phyloP scores from a whole-genome alignment of 257 asterid genomes.

The Echium plantagineum region DNA sequence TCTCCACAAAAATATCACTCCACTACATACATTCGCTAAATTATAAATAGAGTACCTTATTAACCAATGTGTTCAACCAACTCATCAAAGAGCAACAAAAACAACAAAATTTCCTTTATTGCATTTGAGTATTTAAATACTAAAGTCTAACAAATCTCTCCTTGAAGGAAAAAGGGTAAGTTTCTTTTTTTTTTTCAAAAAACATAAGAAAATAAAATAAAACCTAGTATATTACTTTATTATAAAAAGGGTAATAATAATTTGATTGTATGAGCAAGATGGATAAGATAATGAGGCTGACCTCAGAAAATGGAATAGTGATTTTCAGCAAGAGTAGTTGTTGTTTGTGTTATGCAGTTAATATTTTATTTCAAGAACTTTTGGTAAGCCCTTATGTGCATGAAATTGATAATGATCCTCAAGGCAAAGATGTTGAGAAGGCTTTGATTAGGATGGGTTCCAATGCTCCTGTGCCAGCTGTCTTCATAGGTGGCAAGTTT shows the following conservation, averaged over 20 bases:
- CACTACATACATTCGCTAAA: not conserved
- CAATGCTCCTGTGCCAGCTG: conserved; percentile 40
- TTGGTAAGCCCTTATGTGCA: conserved; percentile 29
- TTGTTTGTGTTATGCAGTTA: conserved; percentile 65
- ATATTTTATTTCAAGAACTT: conserved; percentile 42
- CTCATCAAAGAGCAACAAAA: not conserved
- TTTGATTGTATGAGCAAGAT: conserved; percentile 3
- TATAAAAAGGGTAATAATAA: not conserved
- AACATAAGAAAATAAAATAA: no score
- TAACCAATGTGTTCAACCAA: not conserved
- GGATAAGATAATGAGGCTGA: conserved; percentile 44
- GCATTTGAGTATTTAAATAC: no score
- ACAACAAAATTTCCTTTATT: no score
- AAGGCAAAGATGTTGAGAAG: conserved; percentile 51
- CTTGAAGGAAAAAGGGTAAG: not conserved
- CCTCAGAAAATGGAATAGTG: conserved; percentile 49
- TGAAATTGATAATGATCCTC: conserved; percentile 44
- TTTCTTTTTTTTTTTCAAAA: no score
- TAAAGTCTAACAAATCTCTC: no score
- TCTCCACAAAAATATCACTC: not conserved
- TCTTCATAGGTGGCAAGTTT: conserved; percentile 47
- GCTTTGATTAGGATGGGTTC: conserved; percentile 39
- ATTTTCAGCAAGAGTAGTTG: conserved; percentile 64
- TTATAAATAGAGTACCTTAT: not conserved
- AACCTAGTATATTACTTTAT: no score